Evolutionary conservation across 805 yeast genomes (phyloP).

Genomic region (Scheffersomyces spartinae): DNA sequence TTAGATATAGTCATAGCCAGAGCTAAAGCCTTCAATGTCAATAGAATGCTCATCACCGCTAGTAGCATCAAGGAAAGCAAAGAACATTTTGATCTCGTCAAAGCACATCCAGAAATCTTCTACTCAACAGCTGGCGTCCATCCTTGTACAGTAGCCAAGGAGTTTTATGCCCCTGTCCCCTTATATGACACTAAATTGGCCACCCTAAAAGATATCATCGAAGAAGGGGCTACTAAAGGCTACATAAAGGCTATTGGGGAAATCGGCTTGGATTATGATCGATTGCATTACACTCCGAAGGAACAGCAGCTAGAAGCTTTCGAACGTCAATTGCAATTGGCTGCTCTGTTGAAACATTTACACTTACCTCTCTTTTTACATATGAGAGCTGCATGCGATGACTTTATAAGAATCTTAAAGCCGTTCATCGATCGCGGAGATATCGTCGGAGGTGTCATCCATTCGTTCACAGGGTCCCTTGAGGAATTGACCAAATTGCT

Average conservation of each 20-base stretch:
- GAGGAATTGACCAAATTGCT: conserved; percentile 52
- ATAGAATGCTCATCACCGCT: conserved; percentile 71
- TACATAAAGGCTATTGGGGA: conserved; percentile 83
- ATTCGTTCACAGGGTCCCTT: conserved; percentile 81
- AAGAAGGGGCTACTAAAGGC: conserved; percentile 35
- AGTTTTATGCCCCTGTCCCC: conserved; percentile 19
- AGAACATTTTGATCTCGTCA: conserved; percentile 48
- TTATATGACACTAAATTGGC: conserved; percentile 32
- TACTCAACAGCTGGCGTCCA: conserved; percentile 87
- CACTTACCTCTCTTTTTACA: conserved; percentile 78
- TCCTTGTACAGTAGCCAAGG: conserved; percentile 68
- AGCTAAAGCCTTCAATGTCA: conserved; percentile 56
- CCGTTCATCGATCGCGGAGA: conserved; percentile 46
- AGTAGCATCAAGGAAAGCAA: conserved; percentile 59
- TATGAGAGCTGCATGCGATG: conserved; percentile 77
- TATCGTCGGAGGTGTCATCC: conserved; percentile 76
- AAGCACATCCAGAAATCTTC: conserved; percentile 17
- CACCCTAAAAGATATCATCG: conserved; percentile 37
- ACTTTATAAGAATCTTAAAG: conserved; percentile 51
- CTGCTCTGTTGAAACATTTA: conserved; percentile 27
- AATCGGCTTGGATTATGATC: conserved; percentile 88
- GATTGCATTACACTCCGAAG: conserved; percentile 64
- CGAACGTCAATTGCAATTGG: conserved; percentile 58
- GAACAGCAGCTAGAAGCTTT: conserved; percentile 62
- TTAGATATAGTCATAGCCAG: conserved; percentile 50